Evolutionary conservation across 257 asterid species (phyloP).

Genomic region (Ophiorrhiza pumila): DNA sequence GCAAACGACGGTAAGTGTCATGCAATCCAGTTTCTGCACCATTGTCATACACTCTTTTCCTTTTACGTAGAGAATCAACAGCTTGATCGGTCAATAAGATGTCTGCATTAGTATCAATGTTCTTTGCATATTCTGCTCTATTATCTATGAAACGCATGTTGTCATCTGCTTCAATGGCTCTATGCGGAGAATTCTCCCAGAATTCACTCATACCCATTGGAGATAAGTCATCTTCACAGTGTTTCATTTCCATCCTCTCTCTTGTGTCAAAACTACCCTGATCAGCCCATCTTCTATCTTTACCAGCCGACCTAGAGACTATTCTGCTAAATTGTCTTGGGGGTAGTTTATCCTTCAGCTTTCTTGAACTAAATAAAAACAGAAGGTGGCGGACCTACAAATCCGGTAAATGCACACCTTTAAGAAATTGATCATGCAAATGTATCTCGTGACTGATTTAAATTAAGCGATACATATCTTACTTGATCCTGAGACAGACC

Average conservation of each 20-base stretch:
- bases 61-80: conserved; percentile 34
- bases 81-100: conserved; percentile 13
- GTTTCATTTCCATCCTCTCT: conserved; percentile 24
- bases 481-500: conserved; percentile 79
- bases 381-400: conserved; percentile 62
- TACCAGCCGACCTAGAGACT: conserved; percentile 23
- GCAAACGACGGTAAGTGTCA: background rate
- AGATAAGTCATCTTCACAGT: conserved; percentile 22
- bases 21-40: conserved; percentile 18
- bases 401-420: conserved; percentile 13
- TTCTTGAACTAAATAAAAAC: conserved; percentile 54
- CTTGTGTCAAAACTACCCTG: conserved; percentile 23
- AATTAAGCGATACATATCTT: conserved; percentile 20
- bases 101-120: conserved; percentile 20
- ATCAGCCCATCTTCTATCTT: conserved; percentile 32
- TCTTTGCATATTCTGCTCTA: conserved; percentile 28
- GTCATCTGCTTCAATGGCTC: conserved; percentile 24
- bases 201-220: conserved; percentile 25
- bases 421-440: conserved; percentile 15
- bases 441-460: conserved; percentile 8
- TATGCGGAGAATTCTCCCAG: conserved; percentile 24
- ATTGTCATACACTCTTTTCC: conserved; percentile 35
- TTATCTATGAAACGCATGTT: conserved; percentile 24
- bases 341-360: conserved; percentile 31
- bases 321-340: conserved; percentile 22